Base-by-base conservation (phyloP, 2,329 filamentous ascomycete species). In the Dactylonectria estremocensis region DNA sequence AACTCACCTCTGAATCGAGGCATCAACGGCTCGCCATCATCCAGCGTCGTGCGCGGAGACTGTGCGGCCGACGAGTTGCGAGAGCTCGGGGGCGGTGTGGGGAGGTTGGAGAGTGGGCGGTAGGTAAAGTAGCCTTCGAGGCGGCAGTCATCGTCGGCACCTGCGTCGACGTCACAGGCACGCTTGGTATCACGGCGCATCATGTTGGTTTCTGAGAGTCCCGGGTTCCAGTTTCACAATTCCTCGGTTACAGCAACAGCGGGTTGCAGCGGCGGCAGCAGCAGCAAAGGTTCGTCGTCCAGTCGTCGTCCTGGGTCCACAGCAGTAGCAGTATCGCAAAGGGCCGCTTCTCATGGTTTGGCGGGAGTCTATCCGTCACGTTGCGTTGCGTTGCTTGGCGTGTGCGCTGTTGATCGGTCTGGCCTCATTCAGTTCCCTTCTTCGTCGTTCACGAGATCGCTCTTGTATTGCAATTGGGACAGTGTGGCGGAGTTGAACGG, bases 71-170 rank as follows among this genome's bases (percentile, higher is more conserved):
- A 84, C 11, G 83, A 83, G 69, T 77, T 79, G 59, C 74, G 78
- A 61, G 85, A 86, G 50, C 88, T 90, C 11, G 86, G 86, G 50
- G 90, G 90, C 69, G 90, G 90, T 59, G 90, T 92, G 22, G 90
- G 90, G 22, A 92, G 85, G 78, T 90, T 91, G 33, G 90, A 92
- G 58, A 92, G 83, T 10, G 90, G 90, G 54, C 89, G 87, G 79
- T 92, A 92, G 70, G 89, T 90, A 74, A 90, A 90, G 79, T 88
- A 89, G 69, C 84, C 84, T 63, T 86, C 84, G 57, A 64, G 69
- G 31, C 66, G 67, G 69, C 66, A 66, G n/a, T 55, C 61, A 6
- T 33, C 33, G 64, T 65, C 63, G 56, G 61, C 71, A 64, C 69
- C 66, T 59, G 70, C 64, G 63, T 67, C 66, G 55, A 61, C 50